These are phyloP conservation scores for Stephanodiscus minutulus DNA, from an alignment of 108 stramenopile genomes.

Conservation along the genomic window DNA sequence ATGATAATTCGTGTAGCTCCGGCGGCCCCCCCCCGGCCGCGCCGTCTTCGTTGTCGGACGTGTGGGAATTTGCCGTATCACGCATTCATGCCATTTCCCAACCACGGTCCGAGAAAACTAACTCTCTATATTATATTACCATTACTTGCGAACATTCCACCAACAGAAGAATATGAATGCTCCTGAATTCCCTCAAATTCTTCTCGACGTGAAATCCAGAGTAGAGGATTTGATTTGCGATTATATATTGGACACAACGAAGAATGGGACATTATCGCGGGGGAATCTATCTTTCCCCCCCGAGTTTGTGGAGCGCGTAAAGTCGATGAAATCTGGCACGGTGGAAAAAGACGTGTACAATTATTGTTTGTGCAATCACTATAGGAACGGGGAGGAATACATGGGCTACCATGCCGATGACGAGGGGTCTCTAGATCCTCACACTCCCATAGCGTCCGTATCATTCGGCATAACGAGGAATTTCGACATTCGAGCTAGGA, in stretches of 20 bases:
- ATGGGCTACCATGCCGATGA: conserved; percentile 43
- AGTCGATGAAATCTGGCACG: neutral
- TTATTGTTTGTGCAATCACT: conserved; percentile 43
- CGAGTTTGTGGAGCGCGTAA: conserved; percentile 25
- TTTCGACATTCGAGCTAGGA: conserved; percentile 40
- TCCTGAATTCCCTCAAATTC: conserved; percentile 32
- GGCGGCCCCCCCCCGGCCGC: no score
- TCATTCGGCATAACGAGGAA: conserved; percentile 37
- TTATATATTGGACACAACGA: conserved; percentile 11
- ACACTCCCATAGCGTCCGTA: conserved; percentile 36
- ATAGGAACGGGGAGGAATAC: conserved; percentile 41
- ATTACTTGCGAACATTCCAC: no score
- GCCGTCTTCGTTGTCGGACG: neutral
- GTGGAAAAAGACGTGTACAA: conserved; percentile 31
- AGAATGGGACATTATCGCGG: neutral
- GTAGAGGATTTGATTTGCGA: conserved; percentile 36
- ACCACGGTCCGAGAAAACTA: no score
- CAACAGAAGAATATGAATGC: conserved; percentile 25
- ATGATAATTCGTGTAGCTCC: no score
- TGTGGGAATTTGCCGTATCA: no score
- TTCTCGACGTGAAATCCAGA: conserved; percentile 28
- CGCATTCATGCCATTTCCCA: no score
- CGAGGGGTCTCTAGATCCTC: conserved; percentile 26
- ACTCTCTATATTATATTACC: no score
- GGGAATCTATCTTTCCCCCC: conserved; percentile 18